Evolutionary conservation across 164 flowering plant genomes (phyloP), one percentile per base, ranked within the genome.

Genomic region (Magnolia changhungtana): DNA sequence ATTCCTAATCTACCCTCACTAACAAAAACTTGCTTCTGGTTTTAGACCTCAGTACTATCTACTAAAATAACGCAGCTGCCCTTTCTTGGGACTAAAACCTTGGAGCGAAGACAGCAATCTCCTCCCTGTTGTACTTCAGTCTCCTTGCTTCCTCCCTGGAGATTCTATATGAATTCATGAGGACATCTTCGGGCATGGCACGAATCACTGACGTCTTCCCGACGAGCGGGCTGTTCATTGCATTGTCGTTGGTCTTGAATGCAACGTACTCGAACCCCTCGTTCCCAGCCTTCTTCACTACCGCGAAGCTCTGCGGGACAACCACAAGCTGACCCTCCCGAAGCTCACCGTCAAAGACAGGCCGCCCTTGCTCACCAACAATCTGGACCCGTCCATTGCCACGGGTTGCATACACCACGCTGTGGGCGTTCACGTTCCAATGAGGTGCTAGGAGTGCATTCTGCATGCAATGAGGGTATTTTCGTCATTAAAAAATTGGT

Each of bases 341-440:
- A 11, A 89, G 79, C 72, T 77, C 75, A 6, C 79, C 88, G 66
- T 91, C 83, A 78, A 84, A 85, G 72, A 88, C 81, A 0, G 75
- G 67, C 29, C 84, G 69, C 0, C 90, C 95, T 14, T 72, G 58
- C 73, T 86, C 72, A 16, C 77, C 73, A 1, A 86, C 90, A 2
- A 88, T 80, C 76, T 89, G 89, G 19, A 91, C 67, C 45, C 86
- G 76, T 24, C 77, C 87, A 13, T 70, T 77, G 4, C 94, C 97
- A 13, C 84, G 79, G 0, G 84, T 83, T 20, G 72, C 72, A 84
- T 89, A 93, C 21, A 86, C 29, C 8, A 90, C 72, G 64, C 81
- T 81, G 83, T 92, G 90, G 52, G 90, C 86, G 79, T 90, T 89
- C 69, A 80, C 1, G 80, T 72, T 76, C 84, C 82, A 93, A 82